Percentiles rank a stretch among this genome's conserved stretches.
Evolutionary conservation across 1,284 basidiomycete species (phyloP).

Genomic region (Ganoderma sp.): DNA sequence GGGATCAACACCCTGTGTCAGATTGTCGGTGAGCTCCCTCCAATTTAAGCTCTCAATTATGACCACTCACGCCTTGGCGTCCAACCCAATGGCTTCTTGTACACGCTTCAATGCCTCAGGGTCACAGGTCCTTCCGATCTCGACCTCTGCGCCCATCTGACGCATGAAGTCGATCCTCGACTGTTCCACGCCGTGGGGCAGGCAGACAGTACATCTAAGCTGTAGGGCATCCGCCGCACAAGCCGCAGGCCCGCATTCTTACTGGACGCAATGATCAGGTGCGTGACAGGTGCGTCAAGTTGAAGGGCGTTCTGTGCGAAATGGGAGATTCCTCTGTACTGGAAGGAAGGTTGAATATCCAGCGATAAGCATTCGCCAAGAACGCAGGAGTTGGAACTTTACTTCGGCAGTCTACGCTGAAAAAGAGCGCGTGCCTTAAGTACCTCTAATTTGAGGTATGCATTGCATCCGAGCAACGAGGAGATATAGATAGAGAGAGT

Average conservation of each 20-base stretch:
- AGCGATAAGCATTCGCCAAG: constrained; percentile 44
- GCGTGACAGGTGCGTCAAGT: constrained; percentile 55
- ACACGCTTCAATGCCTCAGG: constrained; percentile 60
- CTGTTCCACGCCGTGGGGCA: constrained; percentile 58
- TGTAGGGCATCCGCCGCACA: constrained; percentile 60
- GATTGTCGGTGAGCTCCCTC: neutral
- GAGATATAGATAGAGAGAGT: constrained; percentile 68
- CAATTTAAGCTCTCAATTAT: neutral
- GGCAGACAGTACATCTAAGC: constrained; percentile 68
- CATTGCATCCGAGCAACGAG: constrained; percentile 53
- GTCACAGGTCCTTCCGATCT: constrained; percentile 61
- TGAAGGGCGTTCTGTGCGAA: constrained; percentile 60
- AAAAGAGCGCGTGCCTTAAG: constrained; percentile 24
- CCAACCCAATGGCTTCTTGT: constrained; percentile 46
- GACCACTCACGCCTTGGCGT: constrained; percentile 58
- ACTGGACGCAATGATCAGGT: constrained; percentile 71
- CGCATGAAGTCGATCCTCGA: constrained; percentile 56
- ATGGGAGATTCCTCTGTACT: constrained; percentile 71
- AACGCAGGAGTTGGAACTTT: neutral
- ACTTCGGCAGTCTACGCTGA: neutral
- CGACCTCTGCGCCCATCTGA: constrained; percentile 59
- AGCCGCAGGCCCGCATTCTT: constrained; percentile 78
- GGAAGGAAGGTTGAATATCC: constrained; percentile 79
- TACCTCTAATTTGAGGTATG: constrained; percentile 74
- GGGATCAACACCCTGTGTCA: constrained; percentile 64